phyloP scores from a whole-genome alignment of 2,329 filamentous ascomycete genomes.

The Onygenales sp. region DNA sequence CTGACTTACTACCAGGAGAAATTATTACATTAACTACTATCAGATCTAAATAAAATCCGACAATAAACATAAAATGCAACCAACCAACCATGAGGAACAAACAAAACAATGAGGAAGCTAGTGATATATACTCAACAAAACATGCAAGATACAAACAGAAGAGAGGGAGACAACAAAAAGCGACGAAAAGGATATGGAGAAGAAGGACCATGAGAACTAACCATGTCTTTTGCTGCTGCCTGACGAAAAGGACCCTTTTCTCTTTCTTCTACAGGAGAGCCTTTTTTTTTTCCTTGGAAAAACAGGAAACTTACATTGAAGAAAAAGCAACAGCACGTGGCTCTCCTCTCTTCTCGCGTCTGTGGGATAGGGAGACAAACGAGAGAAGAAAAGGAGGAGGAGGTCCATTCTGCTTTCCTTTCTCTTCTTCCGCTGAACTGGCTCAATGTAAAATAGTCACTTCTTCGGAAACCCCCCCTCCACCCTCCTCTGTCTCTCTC shows the following conservation, averaged over 20 bases:
- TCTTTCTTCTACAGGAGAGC: not conserved
- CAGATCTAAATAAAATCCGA: too few relatives aligned
- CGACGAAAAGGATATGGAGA: not conserved
- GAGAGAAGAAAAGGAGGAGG: not conserved
- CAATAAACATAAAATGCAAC: not conserved
- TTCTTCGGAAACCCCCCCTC: not conserved
- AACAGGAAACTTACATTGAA: conserved; percentile 10
- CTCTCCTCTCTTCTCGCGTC: not conserved
- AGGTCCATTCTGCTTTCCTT: not conserved
- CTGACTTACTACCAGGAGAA: too few relatives aligned
- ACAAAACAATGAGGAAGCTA: not conserved
- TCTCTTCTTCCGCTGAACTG: not conserved
- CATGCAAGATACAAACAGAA: not conserved
- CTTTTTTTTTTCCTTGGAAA: not conserved
- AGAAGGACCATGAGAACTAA: conserved; percentile 4
- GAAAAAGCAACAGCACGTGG: conserved; percentile 1
- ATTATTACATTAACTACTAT: too few relatives aligned
- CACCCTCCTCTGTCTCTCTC: not conserved
- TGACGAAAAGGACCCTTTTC: too few relatives aligned
- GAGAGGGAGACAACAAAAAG: not conserved
- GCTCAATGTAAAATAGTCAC: not conserved
- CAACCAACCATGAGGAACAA: not conserved
- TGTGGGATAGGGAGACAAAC: not conserved
- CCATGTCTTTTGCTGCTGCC: conserved; percentile 1
- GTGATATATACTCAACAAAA: not conserved